Evolutionary conservation across 345 rosid genomes (phyloP), one percentile per base, ranked within the genome.

Genomic region (Corymbia maculata): DNA sequence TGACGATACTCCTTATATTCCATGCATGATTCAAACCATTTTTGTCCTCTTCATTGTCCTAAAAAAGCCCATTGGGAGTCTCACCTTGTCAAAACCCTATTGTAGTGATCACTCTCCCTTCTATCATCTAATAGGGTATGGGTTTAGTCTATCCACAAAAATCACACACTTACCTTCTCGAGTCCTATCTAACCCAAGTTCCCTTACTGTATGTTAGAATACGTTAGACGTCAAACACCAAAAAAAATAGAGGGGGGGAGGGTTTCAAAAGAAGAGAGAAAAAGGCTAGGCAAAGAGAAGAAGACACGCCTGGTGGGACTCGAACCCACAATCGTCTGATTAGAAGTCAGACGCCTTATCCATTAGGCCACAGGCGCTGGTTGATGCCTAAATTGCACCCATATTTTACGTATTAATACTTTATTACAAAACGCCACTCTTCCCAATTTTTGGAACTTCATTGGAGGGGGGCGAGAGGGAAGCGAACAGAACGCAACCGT

Each of bases 321-420:
- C 95, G 94, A 94, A 93, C 95, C 95, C 95, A 92, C 94, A 93
- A 93, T 94, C 94, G 93, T 90, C 91, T 91, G 92, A 90, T 89
- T 89, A 91, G 92, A 91, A 91, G 92, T 89, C 91, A 89, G 91
- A 88, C 91, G 91, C 92, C 92, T 91, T 89, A 91, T 91, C 94
- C 94, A 92, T 92, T 94, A 92, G 95, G 93, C 95, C 96, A 94
- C 94, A 94, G 95, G 95, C 91, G 94, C 95, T 1, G 61, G 3
- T 22, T 0, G 28, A 55, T 55, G 61, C 61, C 61, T 1, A 5
- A 1, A 6, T 0, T 3, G 0, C 61, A 0, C 5, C 22, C 28
- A 22, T 0, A 21, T 55, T 22, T 0, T 0, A 21, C 3, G 22
- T 55, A 55, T 8, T 1, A 3, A 17, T 3, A 22, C 1, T 4